Conservation (phyloP, 2,329 filamentous ascomycete genomes). For the Colletotrichum tamarilloi region DNA sequence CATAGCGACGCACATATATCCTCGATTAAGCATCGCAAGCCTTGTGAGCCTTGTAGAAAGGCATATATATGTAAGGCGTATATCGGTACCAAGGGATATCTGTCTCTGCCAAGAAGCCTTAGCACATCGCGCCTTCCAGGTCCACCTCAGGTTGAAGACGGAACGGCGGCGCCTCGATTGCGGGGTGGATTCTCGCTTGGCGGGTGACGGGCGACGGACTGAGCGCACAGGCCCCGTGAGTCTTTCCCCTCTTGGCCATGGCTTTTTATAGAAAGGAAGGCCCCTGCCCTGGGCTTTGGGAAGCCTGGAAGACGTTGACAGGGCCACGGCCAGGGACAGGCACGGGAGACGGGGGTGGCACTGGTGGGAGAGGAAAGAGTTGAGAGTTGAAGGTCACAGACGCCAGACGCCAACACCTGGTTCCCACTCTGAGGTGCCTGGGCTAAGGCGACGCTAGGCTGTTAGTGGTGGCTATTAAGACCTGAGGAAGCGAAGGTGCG, state of each 20-base stretch:
- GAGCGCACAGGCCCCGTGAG: slow-evolving; percentile 15
- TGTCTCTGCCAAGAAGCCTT: not conserved
- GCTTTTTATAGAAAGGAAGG: slow-evolving; percentile 30
- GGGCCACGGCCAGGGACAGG: not conserved
- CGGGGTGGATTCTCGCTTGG: slow-evolving; percentile 24
- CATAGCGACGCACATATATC: not conserved
- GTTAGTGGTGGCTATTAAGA: not conserved
- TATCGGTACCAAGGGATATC: not conserved
- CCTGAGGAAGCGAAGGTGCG: not conserved
- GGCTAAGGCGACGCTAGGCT: slow-evolving; percentile 4
- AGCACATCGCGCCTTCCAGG: not conserved
- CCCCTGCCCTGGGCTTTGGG: slow-evolving; percentile 10
- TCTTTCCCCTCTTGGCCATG: not conserved
- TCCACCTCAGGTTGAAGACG: not conserved
- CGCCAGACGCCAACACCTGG: slow-evolving; percentile 30
- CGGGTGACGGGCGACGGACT: slow-evolving; percentile 10
- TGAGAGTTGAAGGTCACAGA: not conserved
- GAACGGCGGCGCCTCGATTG: slow-evolving; percentile 19
- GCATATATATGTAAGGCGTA: not conserved
- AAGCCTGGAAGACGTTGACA: not conserved
- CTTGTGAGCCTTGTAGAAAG: too few species aligned
- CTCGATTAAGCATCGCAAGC: not conserved
- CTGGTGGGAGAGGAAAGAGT: not conserved
- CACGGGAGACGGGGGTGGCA: not conserved
- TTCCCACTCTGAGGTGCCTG: slow-evolving; percentile 15